These are phyloP conservation scores for Brasenia schreberi DNA, from an alignment of 164 flowering plant species.

Conservation along the genomic window DNA sequence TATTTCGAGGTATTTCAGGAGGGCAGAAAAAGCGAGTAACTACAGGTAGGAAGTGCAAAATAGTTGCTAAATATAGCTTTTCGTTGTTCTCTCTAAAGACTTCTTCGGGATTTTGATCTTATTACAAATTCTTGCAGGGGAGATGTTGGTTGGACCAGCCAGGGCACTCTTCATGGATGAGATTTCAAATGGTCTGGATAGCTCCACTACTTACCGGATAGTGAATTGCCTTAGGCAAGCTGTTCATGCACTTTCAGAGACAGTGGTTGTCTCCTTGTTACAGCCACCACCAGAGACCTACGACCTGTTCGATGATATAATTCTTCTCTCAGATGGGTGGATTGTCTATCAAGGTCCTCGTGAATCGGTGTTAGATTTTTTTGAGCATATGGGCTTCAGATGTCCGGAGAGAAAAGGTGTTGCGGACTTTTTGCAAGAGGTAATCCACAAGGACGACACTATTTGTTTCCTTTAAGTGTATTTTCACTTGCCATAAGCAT, in stretches of 20 bases:
- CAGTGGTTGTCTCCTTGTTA: conserved; percentile 62
- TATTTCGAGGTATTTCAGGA: conserved; percentile 35
- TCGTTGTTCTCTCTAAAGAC: neutral
- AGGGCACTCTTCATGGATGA: conserved; percentile 76
- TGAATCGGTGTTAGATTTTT: conserved; percentile 47
- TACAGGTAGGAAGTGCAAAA: conserved; percentile 12
- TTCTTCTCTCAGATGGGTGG: conserved; percentile 60
- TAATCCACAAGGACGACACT: conserved; percentile 5
- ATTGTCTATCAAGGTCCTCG: conserved; percentile 72
- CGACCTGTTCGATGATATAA: conserved; percentile 63
- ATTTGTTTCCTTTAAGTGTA: too few relatives aligned
- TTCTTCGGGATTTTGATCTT: neutral
- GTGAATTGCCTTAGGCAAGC: conserved; percentile 45
- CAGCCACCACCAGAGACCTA: conserved; percentile 89
- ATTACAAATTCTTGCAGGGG: conserved; percentile 24
- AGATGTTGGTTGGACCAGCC: conserved; percentile 79
- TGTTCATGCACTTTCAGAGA: conserved; percentile 45
- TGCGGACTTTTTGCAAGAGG: conserved; percentile 70
- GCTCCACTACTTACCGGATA: conserved; percentile 68
- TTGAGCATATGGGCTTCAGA: conserved; percentile 52
- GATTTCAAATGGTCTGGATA: conserved; percentile 81
- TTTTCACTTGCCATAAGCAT: too few relatives aligned
- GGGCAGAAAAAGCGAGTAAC: conserved; percentile 37
- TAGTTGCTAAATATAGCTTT: neutral
- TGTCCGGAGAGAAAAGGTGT: conserved; percentile 63